Base-by-base conservation (phyloP, 2,329 filamentous ascomycete genomes). In the Fusarium tricinctum region DNA sequence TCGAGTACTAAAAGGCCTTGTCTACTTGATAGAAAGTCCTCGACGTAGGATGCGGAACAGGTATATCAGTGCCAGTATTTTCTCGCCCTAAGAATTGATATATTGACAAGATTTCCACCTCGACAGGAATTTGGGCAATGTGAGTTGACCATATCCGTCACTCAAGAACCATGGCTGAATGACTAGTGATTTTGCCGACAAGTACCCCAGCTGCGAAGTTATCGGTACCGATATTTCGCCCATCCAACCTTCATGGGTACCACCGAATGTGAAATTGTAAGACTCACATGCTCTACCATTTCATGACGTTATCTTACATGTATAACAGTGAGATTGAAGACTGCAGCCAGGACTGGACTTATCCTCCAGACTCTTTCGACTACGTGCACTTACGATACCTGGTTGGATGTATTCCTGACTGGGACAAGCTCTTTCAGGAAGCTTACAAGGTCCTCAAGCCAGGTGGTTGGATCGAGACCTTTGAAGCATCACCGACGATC, bases 341-440 rank as follows among this genome's bases (percentile, higher is more conserved):
- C 13, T 70, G 69, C 3, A 70, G 49, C 3, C 60, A 71, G 23
- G 68, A 71, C 1, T 70, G 68, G 68, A 70, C 68, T 8, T 70
- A 68, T 3, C 14, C 68, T 2, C 49, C 57, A 3, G 53, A 42
- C 1, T 44, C 65, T 1, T 71, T 70, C n/a, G 68, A 70, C 17
- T 70, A 71, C 15, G 43, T 70, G 19, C 68, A 70, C 23, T 17
- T 71, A 8, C 53, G 68, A 8, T 68, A 70, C 19, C 13, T 70
- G 3, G 65, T 71, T 4, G 68, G 68, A 1, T 69, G 60, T 5
- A 64, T 70, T 15, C 64, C 56, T 4, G 50, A 71, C 8, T 70
- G 68, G 68, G 32, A 39, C 2, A 33, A 50, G 14, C 12, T 70
- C 0, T 65, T 58, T 8, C 45, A 57, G 13, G 51, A 69, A 17